A percentile compares a stretch with the other conserved stretches of the same genome.
Conservation (phyloP, 2,329 filamentous ascomycete species). For the Calonectria pauciramosa region DNA sequence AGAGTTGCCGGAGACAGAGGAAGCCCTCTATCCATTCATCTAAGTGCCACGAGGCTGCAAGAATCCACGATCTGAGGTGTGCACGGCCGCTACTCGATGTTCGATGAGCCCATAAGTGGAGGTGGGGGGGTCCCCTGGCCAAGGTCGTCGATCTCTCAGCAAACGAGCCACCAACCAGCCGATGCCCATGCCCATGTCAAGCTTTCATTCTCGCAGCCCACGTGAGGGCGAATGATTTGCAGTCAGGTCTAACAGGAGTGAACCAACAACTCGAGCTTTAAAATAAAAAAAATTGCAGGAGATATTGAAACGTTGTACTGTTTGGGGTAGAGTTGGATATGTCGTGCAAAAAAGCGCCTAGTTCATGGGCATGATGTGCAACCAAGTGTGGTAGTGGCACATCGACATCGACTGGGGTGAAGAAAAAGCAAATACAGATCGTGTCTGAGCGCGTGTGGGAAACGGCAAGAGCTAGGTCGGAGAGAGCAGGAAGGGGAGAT, state of each 20-base stretch:
- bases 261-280: neutral
- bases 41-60: constrained; percentile 26
- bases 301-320: constrained; percentile 8
- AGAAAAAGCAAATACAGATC: constrained; percentile 43
- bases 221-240: neutral
- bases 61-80: constrained; percentile 14
- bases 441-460: constrained; percentile 39
- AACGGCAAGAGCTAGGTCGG: constrained; percentile 4
- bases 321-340: constrained; percentile 1
- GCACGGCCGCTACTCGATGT: constrained; percentile 7
- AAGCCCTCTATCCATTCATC: constrained; percentile 12
- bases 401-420: constrained; percentile 36
- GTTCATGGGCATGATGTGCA: constrained; percentile 3
- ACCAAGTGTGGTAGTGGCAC: constrained; percentile 34
- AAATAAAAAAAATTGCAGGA: neutral
- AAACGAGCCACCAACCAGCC: constrained; percentile 20
- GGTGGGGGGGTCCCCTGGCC: constrained; percentile 11
- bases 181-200: constrained; percentile 29
- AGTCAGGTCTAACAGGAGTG: too few relatives aligned
- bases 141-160: constrained; percentile 23
- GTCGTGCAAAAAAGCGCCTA: constrained; percentile 1
- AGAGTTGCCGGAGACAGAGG: constrained; percentile 18
- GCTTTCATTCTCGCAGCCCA: neutral
- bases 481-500: constrained; percentile 30
- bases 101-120: constrained; percentile 14